Base-by-base conservation (phyloP, 345 rosid genomes). In the Gossypium stocksii region DNA sequence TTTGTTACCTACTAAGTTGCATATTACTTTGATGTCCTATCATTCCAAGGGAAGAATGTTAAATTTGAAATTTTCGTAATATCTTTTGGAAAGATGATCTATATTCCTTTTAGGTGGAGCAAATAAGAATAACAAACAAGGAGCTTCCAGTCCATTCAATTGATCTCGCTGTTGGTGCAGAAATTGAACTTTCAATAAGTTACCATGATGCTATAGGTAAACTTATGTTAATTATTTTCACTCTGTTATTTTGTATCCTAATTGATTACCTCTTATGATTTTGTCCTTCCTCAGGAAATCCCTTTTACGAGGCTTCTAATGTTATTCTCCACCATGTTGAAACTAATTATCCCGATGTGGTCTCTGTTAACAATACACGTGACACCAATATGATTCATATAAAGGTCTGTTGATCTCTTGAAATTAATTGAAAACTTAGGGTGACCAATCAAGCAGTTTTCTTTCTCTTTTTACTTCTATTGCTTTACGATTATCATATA, bases 151-250 rank as follows among this genome's bases (percentile, higher is more conserved):
- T 77, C 65, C 91, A 74, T 48, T 77, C 80, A 70, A 77, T 87
- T 63, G 83, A 89, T 87, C 87, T 94, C 60, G 89, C 97, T 65
- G 82, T 90, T 81, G 97, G 93, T 61, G 85, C 93, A 71, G 93
- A 90, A 82, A 65, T 85, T 74, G 88, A 87, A 84, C 87, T 94
- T 76, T 87, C 95, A 54, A 77, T 92, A 79, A 85, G 77, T 78
- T 89, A 84, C 80, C 84, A 77, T 76, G 97, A 94, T 81, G 82
- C 79, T 84, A 80, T 87, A 82, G 98, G 97, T 92, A 84, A 48
- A 49, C 19, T 58, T 68, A 59, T 70, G 58, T 70, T 16, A 70
- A 45, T 25, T 66, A 71, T 71, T 76, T 79, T 57, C 60, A 41
- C 61, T 46, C 48, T 71, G 8, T 60, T 46, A 46, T 77, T 66